A percentile compares a stretch with the other conserved stretches of the same genome.
These are phyloP conservation scores for Exophiala sp. DNA, from an alignment of 2,329 filamentous ascomycete species.

Conservation along the genomic window DNA sequence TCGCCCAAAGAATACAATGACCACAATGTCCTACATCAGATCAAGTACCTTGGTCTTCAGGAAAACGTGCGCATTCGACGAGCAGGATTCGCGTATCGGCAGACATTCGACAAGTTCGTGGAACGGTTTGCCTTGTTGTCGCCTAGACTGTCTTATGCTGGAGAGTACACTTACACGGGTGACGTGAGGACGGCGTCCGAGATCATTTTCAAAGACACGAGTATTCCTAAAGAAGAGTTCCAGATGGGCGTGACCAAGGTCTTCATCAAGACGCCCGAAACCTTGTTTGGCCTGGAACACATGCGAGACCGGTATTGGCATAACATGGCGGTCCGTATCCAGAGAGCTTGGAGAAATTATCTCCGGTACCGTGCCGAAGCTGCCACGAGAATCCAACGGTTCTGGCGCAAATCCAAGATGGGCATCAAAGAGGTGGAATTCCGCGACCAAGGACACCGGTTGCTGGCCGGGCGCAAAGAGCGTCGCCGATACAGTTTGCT, in stretches of 20 bases:
- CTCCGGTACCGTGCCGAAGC: slow-evolving; percentile 87
- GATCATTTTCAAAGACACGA: slow-evolving; percentile 93
- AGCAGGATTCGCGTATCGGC: slow-evolving; percentile 93
- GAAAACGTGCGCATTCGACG: slow-evolving; percentile 97
- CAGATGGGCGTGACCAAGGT: slow-evolving; percentile 96
- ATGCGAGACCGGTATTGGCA: slow-evolving; percentile 99
- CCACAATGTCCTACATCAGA: slow-evolving; percentile 90
- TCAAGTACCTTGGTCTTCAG: slow-evolving; percentile 98
- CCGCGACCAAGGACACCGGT: slow-evolving; percentile 76
- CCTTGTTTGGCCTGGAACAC: slow-evolving; percentile 89
- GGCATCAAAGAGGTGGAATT: slow-evolving; percentile 84
- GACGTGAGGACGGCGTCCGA: slow-evolving; percentile 79
- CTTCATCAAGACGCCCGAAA: slow-evolving; percentile 97
- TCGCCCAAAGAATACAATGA: slow-evolving; percentile 87
- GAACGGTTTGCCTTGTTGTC: slow-evolving; percentile 95
- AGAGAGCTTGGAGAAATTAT: slow-evolving; percentile 95
- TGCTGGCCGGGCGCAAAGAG: slow-evolving; percentile 83
- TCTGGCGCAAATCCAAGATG: slow-evolving; percentile 89
- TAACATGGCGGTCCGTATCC: slow-evolving; percentile 97
- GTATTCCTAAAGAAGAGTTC: slow-evolving; percentile 90
- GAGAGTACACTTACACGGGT: slow-evolving; percentile 93
- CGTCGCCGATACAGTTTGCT: slow-evolving; percentile 83
- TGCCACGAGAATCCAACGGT: slow-evolving; percentile 85
- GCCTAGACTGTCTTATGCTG: slow-evolving; percentile 89
- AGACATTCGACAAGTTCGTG: slow-evolving; percentile 96